Evolutionary conservation across 495 filamentous ascomycete species (phyloP).

Genomic region (Beverwykella pulmonaria): DNA sequence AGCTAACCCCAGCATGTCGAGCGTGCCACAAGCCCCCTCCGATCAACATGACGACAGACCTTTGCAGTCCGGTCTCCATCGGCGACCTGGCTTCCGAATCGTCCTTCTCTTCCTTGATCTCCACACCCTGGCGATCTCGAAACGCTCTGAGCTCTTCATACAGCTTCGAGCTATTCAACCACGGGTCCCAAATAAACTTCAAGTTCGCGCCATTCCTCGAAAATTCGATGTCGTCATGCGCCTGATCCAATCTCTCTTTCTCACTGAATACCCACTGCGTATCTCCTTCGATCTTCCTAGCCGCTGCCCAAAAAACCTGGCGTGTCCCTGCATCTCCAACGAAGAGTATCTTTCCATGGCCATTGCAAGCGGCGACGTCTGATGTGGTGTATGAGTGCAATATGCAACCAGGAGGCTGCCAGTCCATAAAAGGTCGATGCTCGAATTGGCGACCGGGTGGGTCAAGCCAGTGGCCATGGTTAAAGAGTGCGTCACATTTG

Average conservation of each 20-base stretch:
- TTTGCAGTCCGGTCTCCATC: conserved; percentile 11
- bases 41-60: conserved; percentile 46
- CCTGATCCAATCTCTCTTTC: conserved; percentile 38
- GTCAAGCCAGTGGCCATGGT: conserved; percentile 59
- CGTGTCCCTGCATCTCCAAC: conserved; percentile 62
- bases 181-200: conserved; percentile 66
- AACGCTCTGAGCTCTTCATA: conserved; percentile 48
- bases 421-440: conserved; percentile 45
- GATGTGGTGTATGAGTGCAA: conserved; percentile 56
- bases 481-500: conserved; percentile 58
- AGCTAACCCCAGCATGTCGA: conserved; percentile 51
- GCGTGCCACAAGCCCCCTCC: conserved; percentile 62
- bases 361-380: conserved; percentile 54
- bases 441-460: conserved; percentile 19
- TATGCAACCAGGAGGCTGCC: conserved; percentile 64
- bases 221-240: conserved; percentile 53
- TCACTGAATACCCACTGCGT: conserved; percentile 42
- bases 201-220: conserved; percentile 48
- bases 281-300: conserved; percentile 51
- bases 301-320: conserved; percentile 62
- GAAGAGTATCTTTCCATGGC: conserved; percentile 55
- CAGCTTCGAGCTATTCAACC: conserved; percentile 57
- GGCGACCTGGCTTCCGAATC: background rate
- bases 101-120: conserved; percentile 2
- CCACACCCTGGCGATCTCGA: background rate